A percentile compares a stretch with the other conserved stretches of the same genome.
These are phyloP conservation scores for Mortierella sp. DNA, from an alignment of 371 early-diverging fungal genomes.

Conservation along the genomic window DNA sequence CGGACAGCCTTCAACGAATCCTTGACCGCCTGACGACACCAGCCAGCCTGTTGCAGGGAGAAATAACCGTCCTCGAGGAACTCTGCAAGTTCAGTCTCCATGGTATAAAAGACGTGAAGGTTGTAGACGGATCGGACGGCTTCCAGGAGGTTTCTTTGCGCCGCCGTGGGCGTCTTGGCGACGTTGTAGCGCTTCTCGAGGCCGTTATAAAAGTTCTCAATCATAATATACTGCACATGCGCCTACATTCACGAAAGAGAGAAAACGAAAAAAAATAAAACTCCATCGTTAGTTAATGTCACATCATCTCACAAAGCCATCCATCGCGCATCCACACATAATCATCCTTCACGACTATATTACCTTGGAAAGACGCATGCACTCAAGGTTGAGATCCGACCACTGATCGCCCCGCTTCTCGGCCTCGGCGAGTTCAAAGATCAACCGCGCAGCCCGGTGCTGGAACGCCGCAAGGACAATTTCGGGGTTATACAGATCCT, in stretches of 20 bases:
- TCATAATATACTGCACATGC: constrained; percentile 55
- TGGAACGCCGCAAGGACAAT: constrained; percentile 71
- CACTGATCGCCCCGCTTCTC: constrained; percentile 51
- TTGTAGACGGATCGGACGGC: constrained; percentile 42
- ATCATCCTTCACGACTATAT: too few relatives aligned
- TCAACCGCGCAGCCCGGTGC: constrained; percentile 74
- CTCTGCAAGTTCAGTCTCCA: constrained; percentile 76
- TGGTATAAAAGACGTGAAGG: constrained; percentile 62
- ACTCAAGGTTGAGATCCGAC: constrained; percentile 62
- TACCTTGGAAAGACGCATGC: constrained; percentile 58
- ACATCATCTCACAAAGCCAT: too few relatives aligned
- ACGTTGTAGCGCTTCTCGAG: constrained; percentile 42
- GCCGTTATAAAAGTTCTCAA: constrained; percentile 50
- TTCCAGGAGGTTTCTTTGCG: constrained; percentile 24
- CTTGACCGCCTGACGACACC: constrained; percentile 64
- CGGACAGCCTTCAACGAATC: constrained; percentile 67
- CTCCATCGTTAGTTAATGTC: background rate
- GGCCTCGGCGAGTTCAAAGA: constrained; percentile 58
- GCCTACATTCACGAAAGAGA: constrained; percentile 24
- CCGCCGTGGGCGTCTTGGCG: background rate
- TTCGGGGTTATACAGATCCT: constrained; percentile 66
- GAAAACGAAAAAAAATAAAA: background rate
- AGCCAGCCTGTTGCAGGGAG: constrained; percentile 61
- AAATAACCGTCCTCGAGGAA: constrained; percentile 71
- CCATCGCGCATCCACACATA: too few relatives aligned